Percentiles rank a stretch among this genome's conserved stretches.
phyloP scores from a whole-genome alignment of 2,329 filamentous ascomycete genomes.

The Apiospora hydei region DNA sequence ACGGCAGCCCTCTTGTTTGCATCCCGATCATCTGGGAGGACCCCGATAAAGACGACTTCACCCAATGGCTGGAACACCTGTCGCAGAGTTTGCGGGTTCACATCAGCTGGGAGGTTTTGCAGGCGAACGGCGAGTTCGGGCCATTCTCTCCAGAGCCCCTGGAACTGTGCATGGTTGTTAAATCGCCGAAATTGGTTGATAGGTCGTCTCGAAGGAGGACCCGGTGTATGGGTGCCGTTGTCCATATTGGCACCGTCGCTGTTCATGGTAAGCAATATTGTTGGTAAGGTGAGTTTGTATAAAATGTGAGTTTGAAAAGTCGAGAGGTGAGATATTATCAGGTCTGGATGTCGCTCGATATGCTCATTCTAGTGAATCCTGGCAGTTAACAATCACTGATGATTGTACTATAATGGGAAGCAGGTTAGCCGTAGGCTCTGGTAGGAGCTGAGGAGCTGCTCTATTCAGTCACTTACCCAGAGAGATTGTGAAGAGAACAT shows the following conservation, averaged over 20 bases:
- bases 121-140: conserved; percentile 44
- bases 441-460: neutral
- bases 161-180: neutral
- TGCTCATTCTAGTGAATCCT: neutral
- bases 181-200: neutral
- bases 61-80: conserved; percentile 60
- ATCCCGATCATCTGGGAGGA: conserved; percentile 55
- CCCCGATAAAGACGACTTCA: conserved; percentile 61
- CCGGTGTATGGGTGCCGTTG: neutral
- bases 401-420: too few species aligned
- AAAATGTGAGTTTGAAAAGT: neutral
- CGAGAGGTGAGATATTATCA: neutral
- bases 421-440: neutral
- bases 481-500: neutral
- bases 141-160: conserved; percentile 33
- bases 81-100: conserved; percentile 56
- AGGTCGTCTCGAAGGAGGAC: neutral
- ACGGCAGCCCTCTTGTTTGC: conserved; percentile 49
- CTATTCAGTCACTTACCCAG: neutral
- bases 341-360: neutral
- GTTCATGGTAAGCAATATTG: neutral
- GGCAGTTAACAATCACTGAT: neutral
- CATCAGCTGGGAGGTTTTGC: conserved; percentile 43
- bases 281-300: neutral
- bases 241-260: neutral